Percentiles rank a stretch among this genome's conserved stretches.
Evolutionary conservation across 2,329 filamentous ascomycete species (phyloP).

Genomic region (Aspergillus fumigatiaffinis): DNA sequence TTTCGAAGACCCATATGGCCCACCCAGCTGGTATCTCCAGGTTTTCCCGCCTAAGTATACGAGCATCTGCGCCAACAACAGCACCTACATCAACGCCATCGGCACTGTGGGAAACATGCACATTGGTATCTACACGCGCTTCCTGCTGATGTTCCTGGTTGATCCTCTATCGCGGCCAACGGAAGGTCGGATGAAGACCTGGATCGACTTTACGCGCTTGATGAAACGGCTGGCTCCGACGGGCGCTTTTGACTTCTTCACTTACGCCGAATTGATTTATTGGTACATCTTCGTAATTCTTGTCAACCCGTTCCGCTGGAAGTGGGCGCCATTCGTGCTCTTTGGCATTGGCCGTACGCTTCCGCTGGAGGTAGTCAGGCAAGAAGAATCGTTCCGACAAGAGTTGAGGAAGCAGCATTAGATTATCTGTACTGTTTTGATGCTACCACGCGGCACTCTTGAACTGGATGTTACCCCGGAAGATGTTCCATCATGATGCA

Average conservation of each 20-base stretch:
- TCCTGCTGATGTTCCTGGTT: slow-evolving; percentile 79
- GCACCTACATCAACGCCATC: slow-evolving; percentile 76
- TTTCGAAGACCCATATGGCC: slow-evolving; percentile 68
- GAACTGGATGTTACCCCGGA: not conserved
- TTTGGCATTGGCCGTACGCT: slow-evolving; percentile 66
- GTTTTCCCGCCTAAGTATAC: slow-evolving; percentile 74
- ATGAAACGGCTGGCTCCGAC: slow-evolving; percentile 68
- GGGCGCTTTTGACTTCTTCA: slow-evolving; percentile 83
- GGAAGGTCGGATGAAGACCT: slow-evolving; percentile 72
- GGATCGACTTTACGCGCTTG: slow-evolving; percentile 77
- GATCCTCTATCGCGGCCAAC: slow-evolving; percentile 72
- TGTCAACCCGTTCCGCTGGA: slow-evolving; percentile 85
- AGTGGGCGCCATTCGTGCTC: slow-evolving; percentile 82
- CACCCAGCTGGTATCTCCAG: slow-evolving; percentile 86
- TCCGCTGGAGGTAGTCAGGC: slow-evolving; percentile 62
- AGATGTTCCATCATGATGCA: not conserved
- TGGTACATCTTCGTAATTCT: slow-evolving; percentile 78
- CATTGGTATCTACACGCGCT: slow-evolving; percentile 83
- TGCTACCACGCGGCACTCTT: not conserved
- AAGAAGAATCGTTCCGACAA: slow-evolving; percentile 52
- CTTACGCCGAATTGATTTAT: slow-evolving; percentile 77
- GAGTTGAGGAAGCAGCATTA: slow-evolving; percentile 25
- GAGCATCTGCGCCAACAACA: slow-evolving; percentile 75
- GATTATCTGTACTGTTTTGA: not conserved
- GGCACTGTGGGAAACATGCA: slow-evolving; percentile 84